Conservation (phyloP, 768 basidiomycete species). For the Goffeauzyma gilvescens region DNA sequence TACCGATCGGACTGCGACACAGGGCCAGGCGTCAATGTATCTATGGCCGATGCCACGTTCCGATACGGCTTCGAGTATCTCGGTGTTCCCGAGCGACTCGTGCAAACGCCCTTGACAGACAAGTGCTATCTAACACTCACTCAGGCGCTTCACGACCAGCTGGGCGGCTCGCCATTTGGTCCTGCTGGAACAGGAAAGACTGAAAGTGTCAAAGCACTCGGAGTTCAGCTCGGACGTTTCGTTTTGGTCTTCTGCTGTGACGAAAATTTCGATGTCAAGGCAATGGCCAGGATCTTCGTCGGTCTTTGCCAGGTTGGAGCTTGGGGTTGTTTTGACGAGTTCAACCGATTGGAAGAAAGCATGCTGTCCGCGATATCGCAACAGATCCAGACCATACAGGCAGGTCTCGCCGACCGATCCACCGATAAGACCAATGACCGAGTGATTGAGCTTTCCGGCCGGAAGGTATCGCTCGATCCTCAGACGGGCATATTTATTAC, state of each 20-base stretch:
- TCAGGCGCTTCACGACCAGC: constrained; percentile 80
- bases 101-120: constrained; percentile 94
- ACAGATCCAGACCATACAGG: constrained; percentile 95
- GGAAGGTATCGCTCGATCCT: constrained; percentile 75
- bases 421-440: constrained; percentile 70
- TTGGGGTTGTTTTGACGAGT: constrained; percentile 51
- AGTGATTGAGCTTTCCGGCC: constrained; percentile 60
- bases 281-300: constrained; percentile 98
- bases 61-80: constrained; percentile 98
- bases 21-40: constrained; percentile 58
- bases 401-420: constrained; percentile 82
- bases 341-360: constrained; percentile 86
- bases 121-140: constrained; percentile 90
- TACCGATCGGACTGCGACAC: constrained; percentile 56
- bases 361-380: constrained; percentile 96
- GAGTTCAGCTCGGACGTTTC: constrained; percentile 90
- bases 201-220: constrained; percentile 95
- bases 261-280: constrained; percentile 98
- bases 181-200: constrained; percentile 99
- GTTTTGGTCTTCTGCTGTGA: constrained; percentile 99
- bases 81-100: constrained; percentile 85
- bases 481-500: constrained; percentile 99
- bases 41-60: constrained; percentile 77
- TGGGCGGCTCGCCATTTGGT: constrained; percentile 93
- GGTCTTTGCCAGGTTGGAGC: constrained; percentile 97